These are phyloP conservation scores for Allium cepa DNA, from an alignment of 106 monocot species.

Conservation along the genomic window DNA sequence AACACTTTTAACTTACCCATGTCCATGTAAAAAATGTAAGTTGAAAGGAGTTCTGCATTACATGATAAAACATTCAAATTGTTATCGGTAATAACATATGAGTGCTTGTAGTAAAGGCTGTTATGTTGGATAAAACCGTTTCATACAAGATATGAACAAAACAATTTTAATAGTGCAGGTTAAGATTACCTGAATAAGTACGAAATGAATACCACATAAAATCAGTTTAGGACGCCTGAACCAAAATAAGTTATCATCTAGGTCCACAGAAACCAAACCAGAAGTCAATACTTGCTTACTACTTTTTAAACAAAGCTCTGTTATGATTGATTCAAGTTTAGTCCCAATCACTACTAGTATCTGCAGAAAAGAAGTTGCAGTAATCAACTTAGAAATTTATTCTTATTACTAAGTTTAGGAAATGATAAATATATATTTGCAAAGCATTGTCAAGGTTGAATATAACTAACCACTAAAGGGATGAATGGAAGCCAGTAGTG, in stretches of 20 bases:
- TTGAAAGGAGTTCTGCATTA: slow-evolving; percentile 52
- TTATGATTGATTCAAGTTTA: slow-evolving; percentile 34
- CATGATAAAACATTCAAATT: background rate
- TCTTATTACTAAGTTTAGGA: background rate
- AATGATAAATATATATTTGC: background rate
- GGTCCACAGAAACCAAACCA: slow-evolving; percentile 26
- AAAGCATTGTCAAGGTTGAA: background rate
- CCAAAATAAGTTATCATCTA: slow-evolving; percentile 36
- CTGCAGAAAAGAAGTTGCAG: slow-evolving; percentile 15
- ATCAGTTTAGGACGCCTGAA: slow-evolving; percentile 23
- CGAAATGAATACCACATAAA: slow-evolving; percentile 33
- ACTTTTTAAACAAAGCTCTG: slow-evolving; percentile 26
- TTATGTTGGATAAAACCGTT: background rate
- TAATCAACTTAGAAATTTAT: background rate
- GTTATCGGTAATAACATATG: background rate
- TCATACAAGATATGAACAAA: background rate
- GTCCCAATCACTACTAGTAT: slow-evolving; percentile 48
- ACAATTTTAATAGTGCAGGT: background rate
- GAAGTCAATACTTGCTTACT: slow-evolving; percentile 12
- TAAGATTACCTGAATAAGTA: slow-evolving; percentile 39
- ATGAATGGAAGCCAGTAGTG: slow-evolving; percentile 42
- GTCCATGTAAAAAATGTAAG: slow-evolving; percentile 42
- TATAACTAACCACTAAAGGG: slow-evolving; percentile 29
- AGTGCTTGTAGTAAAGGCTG: background rate
- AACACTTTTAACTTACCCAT: slow-evolving; percentile 20